Percentiles rank a stretch among this genome's conserved stretches.
These are phyloP conservation scores for Ustilago xerochloae DNA, from an alignment of 1,284 basidiomycete species.

Conservation along the genomic window DNA sequence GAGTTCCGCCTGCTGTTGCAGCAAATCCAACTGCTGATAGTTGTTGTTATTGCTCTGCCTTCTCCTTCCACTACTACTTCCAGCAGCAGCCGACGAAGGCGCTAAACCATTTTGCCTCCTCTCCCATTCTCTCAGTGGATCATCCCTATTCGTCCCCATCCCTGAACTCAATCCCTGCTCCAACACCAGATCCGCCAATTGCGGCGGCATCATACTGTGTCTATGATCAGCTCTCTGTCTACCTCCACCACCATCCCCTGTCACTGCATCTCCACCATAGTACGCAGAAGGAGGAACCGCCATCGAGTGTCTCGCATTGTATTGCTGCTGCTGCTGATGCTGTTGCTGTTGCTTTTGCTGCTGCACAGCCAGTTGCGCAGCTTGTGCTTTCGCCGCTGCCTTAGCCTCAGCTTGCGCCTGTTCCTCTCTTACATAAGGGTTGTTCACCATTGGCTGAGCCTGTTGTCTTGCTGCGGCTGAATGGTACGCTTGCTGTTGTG, in stretches of 20 bases:
- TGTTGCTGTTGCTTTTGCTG: constrained; percentile 46
- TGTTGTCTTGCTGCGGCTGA: constrained; percentile 71
- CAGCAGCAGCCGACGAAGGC: constrained; percentile 32
- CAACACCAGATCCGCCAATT: constrained; percentile 72
- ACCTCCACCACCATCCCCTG: constrained; percentile 5
- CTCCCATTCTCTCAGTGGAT: constrained; percentile 64
- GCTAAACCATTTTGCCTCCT: constrained; percentile 72
- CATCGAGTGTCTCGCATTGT: constrained; percentile 42
- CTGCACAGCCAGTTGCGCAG: constrained; percentile 53
- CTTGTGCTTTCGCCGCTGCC: constrained; percentile 49
- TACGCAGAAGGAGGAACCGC: constrained; percentile 31
- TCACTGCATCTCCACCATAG: constrained; percentile 8
- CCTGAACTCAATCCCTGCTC: constrained; percentile 57
- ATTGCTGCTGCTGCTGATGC: constrained; percentile 46
- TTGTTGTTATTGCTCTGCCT: constrained; percentile 26
- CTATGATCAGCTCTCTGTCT: constrained; percentile 28
- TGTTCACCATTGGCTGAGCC: constrained; percentile 65
- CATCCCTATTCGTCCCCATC: constrained; percentile 63
- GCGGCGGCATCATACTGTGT: constrained; percentile 89
- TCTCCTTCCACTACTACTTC: constrained; percentile 39
- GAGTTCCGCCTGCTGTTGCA: constrained; percentile 54
- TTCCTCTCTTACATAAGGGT: constrained; percentile 59
- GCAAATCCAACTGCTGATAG: constrained; percentile 50
- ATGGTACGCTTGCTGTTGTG: constrained; percentile 91
- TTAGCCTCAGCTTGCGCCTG: constrained; percentile 41